Evolutionary conservation across 805 yeast genomes (phyloP), one percentile per base, ranked within the genome.

Genomic region (Ascoidea asiatica): DNA sequence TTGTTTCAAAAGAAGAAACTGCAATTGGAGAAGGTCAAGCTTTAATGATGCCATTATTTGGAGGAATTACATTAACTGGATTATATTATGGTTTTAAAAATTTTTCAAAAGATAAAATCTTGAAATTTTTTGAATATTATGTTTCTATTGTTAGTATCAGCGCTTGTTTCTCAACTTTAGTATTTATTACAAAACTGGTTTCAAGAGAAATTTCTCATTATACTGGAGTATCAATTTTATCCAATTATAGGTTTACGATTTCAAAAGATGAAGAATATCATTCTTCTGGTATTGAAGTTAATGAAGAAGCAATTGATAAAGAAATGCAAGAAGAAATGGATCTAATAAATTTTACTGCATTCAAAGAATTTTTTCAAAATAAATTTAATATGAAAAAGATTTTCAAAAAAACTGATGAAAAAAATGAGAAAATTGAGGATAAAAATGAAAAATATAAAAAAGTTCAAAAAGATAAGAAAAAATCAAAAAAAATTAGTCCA

Each of bases 241-340:
- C 58, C 19, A 60, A 77, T 38, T 73, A 64, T 52, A 49, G 70
- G 21, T 21, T 75, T 5, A 60, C 69, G 1, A n/a, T 74, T 2
- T 55, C 69, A 3, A 55, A 54, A 42, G 61, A 72, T 46, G 46
- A 49, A 6, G 53, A 53, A 5, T 50, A 59, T 23, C 64, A 62
- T 47, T 64, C 70, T 0, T 46, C 61, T 15, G 77, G 77, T 5
- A 17, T 56, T 3, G 60, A 69, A 33, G 60, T 58, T 15, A 53
- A 63, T 42, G 55, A 63, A 5, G 58, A 58, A 7, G 44, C 51
- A 7, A 56, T 65, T 4, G 62, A 64, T 19, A 47, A 53, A 13
- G 57, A 62, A 20, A 53, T n/a, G n/a, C n/a, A n/a, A n/a, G n/a
- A 54, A 42, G 52, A 48, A 15, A 46, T 46, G 23, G 21, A 38